phyloP scores from a whole-genome alignment of 495 filamentous ascomycete species.

The Lepidopterella palustris region DNA sequence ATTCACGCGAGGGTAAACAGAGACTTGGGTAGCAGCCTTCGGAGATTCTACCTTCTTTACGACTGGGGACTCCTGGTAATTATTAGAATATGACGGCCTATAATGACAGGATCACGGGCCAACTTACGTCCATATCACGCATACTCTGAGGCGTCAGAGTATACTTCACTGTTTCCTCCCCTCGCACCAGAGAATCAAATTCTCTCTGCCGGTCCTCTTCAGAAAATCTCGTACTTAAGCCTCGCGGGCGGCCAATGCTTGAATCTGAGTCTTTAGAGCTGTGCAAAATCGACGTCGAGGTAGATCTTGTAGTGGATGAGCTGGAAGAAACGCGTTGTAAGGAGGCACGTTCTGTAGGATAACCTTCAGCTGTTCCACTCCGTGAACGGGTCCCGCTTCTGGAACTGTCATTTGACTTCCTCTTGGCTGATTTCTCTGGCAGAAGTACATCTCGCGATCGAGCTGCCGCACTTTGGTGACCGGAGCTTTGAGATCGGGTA shows the following conservation, averaged over 20 bases:
- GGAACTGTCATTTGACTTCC: background rate
- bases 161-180: conserved; percentile 86
- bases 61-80: conserved; percentile 8
- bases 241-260: conserved; percentile 17
- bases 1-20: conserved; percentile 22
- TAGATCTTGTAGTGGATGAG: conserved; percentile 17
- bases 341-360: conserved; percentile 9
- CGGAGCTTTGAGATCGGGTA: background rate
- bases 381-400: conserved; percentile 5
- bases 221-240: conserved; percentile 28
- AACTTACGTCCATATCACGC: conserved; percentile 73
- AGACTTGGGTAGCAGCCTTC: conserved; percentile 13
- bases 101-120: background rate
- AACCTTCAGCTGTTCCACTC: conserved; percentile 4
- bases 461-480: conserved; percentile 1
- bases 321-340: conserved; percentile 24
- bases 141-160: conserved; percentile 87
- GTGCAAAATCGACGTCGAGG: conserved; percentile 21
- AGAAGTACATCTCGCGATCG: background rate
- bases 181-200: conserved; percentile 85
- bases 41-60: conserved; percentile 12
- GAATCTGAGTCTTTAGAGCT: conserved; percentile 16
- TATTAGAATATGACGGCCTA: background rate
- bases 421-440: background rate
- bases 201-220: conserved; percentile 46